Conservation (phyloP, 352 stramenopile species). For the Phytophthora europaea region DNA sequence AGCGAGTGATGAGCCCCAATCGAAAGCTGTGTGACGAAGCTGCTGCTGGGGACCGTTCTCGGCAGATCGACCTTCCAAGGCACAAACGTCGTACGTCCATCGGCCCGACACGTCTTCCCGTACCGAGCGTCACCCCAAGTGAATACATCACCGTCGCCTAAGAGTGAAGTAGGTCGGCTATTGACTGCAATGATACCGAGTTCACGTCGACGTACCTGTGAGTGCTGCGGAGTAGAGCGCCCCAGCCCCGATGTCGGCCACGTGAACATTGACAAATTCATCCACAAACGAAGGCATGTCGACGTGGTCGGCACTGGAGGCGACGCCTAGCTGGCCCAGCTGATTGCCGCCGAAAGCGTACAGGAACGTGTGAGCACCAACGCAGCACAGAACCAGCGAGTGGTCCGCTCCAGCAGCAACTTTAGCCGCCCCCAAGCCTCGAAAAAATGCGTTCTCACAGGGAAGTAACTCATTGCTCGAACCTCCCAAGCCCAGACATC, state of each 20-base stretch:
- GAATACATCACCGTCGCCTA: slow-evolving; percentile 69
- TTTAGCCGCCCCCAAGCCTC: slow-evolving; percentile 55
- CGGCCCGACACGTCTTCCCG: slow-evolving; percentile 53
- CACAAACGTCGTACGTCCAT: slow-evolving; percentile 63
- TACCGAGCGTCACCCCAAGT: slow-evolving; percentile 74
- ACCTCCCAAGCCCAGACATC: slow-evolving; percentile 72
- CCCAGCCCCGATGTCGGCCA: slow-evolving; percentile 64
- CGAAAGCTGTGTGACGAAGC: slow-evolving; percentile 67
- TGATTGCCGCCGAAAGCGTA: slow-evolving; percentile 82
- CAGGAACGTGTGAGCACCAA: slow-evolving; percentile 51
- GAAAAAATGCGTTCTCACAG: slow-evolving; percentile 68
- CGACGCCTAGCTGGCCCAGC: slow-evolving; percentile 73
- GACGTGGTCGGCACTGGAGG: slow-evolving; percentile 34
- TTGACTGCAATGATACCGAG: background rate
- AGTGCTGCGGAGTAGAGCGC: slow-evolving; percentile 65
- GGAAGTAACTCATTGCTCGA: slow-evolving; percentile 35
- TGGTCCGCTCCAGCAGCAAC: slow-evolving; percentile 69
- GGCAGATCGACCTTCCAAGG: slow-evolving; percentile 64
- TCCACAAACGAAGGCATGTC: slow-evolving; percentile 74
- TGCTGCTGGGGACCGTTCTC: slow-evolving; percentile 20
- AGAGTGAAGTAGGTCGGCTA: background rate
- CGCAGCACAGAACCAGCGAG: slow-evolving; percentile 67
- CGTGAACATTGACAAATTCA: slow-evolving; percentile 51
- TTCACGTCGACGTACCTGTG: slow-evolving; percentile 33
- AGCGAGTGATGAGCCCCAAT: slow-evolving; percentile 67